Base-by-base conservation (phyloP, 2,329 filamentous ascomycete species). In the Trichoderma sp. region DNA sequence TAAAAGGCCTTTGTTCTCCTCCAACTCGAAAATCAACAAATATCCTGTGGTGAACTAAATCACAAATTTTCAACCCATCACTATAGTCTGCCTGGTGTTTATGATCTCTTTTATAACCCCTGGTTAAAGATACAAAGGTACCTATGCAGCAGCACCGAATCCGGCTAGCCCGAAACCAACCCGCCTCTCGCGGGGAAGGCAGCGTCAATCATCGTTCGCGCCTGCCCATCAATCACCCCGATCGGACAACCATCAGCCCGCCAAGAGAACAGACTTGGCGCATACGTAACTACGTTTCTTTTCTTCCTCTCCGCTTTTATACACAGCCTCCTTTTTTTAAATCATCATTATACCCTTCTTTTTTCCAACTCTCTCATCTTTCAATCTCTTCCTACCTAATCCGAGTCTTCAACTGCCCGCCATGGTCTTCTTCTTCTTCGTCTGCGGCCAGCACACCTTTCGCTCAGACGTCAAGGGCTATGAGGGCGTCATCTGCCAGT, bases 361-460 rank as follows among this genome's bases (percentile, higher is more conserved):
- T 49, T 43, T 4, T 4, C 6, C 6, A 18, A 8, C 10, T 37
- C 30, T 6, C 24, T 26, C 10, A 11, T 21, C 56, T 10, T 3
- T 37, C 11, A 7, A 10, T 28, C 3, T 28, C 5, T 34, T 28
- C 18, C 13, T 28, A 52, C 26, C 26, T 26, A 18, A 18, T n/a
- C 3, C n/a, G 10, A 8, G 18, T 26, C 6, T 6, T 37, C 26
- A 37, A 1, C 21, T 5, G 54, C 28, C 56, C 75, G 73, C 67
- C 70, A 89, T 89, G 87, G 52, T 66, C 51, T 89, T 87, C 81
- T 82, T 89, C 76, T 85, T 89, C 77, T 88, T 89, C 74, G 83
- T 86, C 71, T 89, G 86, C 74, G 87, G 87, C 73, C 85, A 89
- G 77, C 83, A 88, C 75, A 88, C 86, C 46, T 88, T 89, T 77